These are phyloP conservation scores for Closterium sp. DNA, from an alignment of 139 green algal genomes.

Conservation along the genomic window DNA sequence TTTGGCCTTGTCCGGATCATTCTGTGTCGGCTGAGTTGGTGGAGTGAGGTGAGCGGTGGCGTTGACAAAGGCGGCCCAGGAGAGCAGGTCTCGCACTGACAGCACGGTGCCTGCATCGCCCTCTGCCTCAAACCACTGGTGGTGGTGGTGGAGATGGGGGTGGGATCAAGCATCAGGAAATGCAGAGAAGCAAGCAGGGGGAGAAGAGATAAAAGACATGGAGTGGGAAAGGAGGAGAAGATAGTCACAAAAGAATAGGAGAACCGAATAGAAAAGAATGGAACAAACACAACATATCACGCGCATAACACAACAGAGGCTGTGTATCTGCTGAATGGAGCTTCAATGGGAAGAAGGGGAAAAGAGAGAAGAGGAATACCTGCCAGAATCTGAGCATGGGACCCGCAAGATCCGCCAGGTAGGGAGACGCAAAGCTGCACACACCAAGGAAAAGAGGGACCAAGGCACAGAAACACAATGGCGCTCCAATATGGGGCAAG, in stretches of 20 bases:
- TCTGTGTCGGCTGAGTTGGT: neutral
- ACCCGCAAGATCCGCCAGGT: neutral
- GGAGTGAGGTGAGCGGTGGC: slow-evolving; percentile 24
- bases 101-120: slow-evolving; percentile 52
- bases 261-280: too few relatives aligned
- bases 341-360: too few relatives aligned
- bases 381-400: neutral
- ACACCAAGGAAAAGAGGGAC: neutral
- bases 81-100: slow-evolving; percentile 87
- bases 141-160: neutral
- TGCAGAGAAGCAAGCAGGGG: too few relatives aligned
- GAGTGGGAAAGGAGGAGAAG: too few relatives aligned
- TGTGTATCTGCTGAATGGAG: too few relatives aligned
- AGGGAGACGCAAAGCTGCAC: neutral
- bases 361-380: neutral
- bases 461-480: neutral
- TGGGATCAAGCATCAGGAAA: too few relatives aligned
- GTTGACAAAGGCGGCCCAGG: slow-evolving; percentile 85
- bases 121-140: slow-evolving; percentile 38
- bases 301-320: too few relatives aligned
- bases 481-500: neutral
- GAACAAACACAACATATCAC: too few relatives aligned
- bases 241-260: too few relatives aligned
- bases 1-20: neutral
- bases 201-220: too few relatives aligned